Base-by-base conservation (phyloP, 2,329 filamentous ascomycete genomes). In the Fusarium metavorans region DNA sequence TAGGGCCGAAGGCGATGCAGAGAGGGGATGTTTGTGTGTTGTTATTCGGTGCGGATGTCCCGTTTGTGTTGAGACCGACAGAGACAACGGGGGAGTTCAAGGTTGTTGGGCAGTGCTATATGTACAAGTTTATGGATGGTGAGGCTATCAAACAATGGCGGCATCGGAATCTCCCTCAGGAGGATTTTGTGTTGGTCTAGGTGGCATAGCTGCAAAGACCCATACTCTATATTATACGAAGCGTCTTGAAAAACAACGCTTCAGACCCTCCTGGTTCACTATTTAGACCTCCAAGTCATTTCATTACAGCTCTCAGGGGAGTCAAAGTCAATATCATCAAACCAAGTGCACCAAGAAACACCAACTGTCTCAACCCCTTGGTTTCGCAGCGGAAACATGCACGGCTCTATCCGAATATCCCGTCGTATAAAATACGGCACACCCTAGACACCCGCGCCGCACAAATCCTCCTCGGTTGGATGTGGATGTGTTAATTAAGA, bases 61-160 rank as follows among this genome's bases (percentile, higher is more conserved):
- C 64, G 3, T 67, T 69, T 20, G 57, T 69, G 1, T 13, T 69
- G 14, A 69, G 64, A 20, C 64, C 64, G 0, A 67, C 34, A 0
- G 20, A 25, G 6, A 3, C 0, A 4, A 0, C 35, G 6, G 32
- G 48, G 2, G 64, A 43, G n/a, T 69, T 63, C n/a, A 59, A 67
- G 13, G 7, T 69, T n/a, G 67, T 69, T 34, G 67, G 67, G 2
- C 32, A 67, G 32, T 69, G 67, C 5, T 69, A 69, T 3, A 69
- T 69, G 64, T 67, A 69, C 5, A 27, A 23, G 20, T 63, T 63
- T 9, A 69, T 69, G 67, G 57, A 69, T 54, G 66, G 62, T 8
- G n/a, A 35, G 9, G 63, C 63, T 8, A 30, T 65, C 6, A 25
- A 27, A 23, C 30, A 32, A 30, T 59, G 63, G 39, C 37, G 52